Evolutionary conservation across 2,329 filamentous ascomycete genomes (phyloP).

Genomic region (Diplocarpon rosae): DNA sequence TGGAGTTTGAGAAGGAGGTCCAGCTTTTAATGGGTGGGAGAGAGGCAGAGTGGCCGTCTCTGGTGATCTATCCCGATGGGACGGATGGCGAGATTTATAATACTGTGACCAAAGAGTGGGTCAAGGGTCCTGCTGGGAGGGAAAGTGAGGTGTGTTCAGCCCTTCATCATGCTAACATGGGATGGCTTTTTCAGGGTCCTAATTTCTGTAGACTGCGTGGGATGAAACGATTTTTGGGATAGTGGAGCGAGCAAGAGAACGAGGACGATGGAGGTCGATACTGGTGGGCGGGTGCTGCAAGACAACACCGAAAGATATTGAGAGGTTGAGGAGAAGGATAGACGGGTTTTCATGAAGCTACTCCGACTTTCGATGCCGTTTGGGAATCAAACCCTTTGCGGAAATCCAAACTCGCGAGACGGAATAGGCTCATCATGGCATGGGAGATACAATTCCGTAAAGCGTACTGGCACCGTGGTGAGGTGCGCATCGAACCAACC

Average conservation of each 20-base stretch:
- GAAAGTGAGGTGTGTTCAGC: neutral
- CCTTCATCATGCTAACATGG: neutral
- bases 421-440: no score
- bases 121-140: conserved; percentile 23
- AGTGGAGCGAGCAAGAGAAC: conserved; percentile 22
- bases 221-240: conserved; percentile 29
- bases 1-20: conserved; percentile 41
- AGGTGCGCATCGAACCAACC: no score
- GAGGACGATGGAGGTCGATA: conserved; percentile 25
- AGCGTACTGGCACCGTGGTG: no score
- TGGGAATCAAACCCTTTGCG: no score
- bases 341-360: conserved; percentile 5
- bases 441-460: no score
- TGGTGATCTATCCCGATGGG: conserved; percentile 59
- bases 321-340: conserved; percentile 19
- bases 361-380: no score
- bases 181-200: neutral
- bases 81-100: conserved; percentile 60
- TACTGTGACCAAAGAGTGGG: conserved; percentile 49
- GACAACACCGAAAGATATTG: conserved; percentile 28
- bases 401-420: no score
- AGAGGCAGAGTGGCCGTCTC: conserved; percentile 33
- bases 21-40: conserved; percentile 25
- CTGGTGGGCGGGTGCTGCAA: conserved; percentile 38
- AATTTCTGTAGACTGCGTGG: conserved; percentile 19